Percentiles rank a stretch among this genome's conserved stretches.
Evolutionary conservation across 176 grass and related monocot genomes (phyloP).

Genomic region (Oryza glumipatula): DNA sequence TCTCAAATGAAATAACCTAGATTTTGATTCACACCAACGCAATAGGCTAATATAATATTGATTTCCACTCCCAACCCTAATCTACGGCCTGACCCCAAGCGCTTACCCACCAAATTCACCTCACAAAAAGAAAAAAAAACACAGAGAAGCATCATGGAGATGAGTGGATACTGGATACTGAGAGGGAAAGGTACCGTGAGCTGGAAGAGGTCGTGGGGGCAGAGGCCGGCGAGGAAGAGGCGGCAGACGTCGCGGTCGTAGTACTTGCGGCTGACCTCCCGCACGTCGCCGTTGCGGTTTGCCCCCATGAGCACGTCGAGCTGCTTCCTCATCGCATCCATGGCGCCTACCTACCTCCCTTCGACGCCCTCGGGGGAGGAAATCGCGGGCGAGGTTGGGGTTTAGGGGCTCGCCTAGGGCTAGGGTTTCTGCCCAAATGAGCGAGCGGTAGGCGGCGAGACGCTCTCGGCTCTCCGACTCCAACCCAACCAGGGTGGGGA

Average conservation of each 20-base stretch:
- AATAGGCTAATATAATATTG: background rate
- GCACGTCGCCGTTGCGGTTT: conserved; percentile 91
- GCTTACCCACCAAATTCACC: background rate
- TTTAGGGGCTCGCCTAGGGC: background rate
- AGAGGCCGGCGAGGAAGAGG: conserved; percentile 89
- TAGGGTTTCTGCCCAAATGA: conserved; percentile 47
- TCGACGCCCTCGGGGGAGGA: conserved; percentile 12
- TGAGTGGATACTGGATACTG: too few relatives aligned
- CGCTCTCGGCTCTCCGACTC: conserved; percentile 9
- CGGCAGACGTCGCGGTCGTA: conserved; percentile 96
- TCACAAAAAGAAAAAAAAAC: too few relatives aligned
- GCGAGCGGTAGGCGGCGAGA: background rate
- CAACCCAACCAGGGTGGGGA: background rate
- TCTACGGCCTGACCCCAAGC: background rate
- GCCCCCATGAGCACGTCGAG: conserved; percentile 97
- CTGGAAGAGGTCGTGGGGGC: conserved; percentile 97
- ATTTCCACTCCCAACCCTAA: conserved; percentile 24
- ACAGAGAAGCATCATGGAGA: background rate
- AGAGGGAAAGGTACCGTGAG: conserved; percentile 61
- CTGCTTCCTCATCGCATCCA: conserved; percentile 93
- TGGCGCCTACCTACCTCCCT: conserved; percentile 3
- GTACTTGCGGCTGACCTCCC: conserved; percentile 92
- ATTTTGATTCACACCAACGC: background rate
- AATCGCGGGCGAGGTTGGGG: conserved; percentile 2
- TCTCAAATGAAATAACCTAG: background rate